Base-by-base conservation (phyloP, 495 filamentous ascomycete genomes). In the Extremus antarcticus region DNA sequence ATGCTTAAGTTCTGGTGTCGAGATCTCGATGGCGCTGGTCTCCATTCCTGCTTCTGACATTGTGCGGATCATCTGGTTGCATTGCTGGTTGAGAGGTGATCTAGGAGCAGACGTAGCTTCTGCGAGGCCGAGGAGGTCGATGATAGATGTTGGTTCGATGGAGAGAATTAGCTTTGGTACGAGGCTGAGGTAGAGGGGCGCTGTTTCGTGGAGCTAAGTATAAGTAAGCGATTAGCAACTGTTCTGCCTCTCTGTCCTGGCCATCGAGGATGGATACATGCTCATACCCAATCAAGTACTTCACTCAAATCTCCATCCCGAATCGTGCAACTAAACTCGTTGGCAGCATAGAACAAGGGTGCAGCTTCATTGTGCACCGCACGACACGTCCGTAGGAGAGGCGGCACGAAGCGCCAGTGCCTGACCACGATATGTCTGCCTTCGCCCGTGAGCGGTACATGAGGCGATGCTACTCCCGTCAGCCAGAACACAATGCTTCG, bases 281-380 rank as follows among this genome's bases (percentile, higher is more conserved):
- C n/a, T n/a, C 9, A 9, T n/a, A 39, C n/a, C 35, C 35, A 39
- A 39, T n/a, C n/a, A 9, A 39, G 35, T 9, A 39, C 35, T 39
- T 39, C 35, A n/a, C 35, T 39, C 35, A 39, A 39, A 41, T 55
- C 25, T 11, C 53, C 45, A 23, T 40, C 45, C 20, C 23, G 47
- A 16, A 55, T 1, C 25, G 45, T 43, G 16, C 23, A 24, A 16
- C 10, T 24, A 35, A 57, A 57, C 10, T 8, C 39, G 22, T 57
- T 57, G 20, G 9, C 9, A 1, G 54, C 54, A 24, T 57, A 51
- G 48, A 57, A 57, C 2, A 46, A 8, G 2, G 54, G 48, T 22
- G 54, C 38, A n/a, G 54, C 54, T 29, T 57, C 54, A 7, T 51
- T 23, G 23, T 29, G n/a, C 1, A 38, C 23, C 38, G 22, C 1